Evolutionary conservation across 768 basidiomycete genomes (phyloP), one percentile per base, ranked within the genome.

Genomic region (Hebeloma cylindrosporum): DNA sequence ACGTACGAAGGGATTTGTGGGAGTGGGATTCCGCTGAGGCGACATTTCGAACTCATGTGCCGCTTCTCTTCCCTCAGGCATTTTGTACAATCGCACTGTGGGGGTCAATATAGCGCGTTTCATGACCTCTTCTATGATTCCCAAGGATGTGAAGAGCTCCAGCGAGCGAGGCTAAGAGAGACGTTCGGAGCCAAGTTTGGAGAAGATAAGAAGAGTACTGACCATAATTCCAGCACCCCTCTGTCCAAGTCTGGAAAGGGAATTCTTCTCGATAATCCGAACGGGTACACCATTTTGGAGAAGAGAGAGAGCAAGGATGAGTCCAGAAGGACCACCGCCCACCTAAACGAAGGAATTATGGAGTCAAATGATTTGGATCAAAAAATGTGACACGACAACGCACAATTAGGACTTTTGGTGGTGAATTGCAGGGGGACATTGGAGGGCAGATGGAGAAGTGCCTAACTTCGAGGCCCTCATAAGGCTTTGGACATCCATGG

Each of bases 181-280:
- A 31, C 18, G 26, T 5, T 7, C 14, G 9, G 27, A 22, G 13
- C 7, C 2, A 8, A 21, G 10, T n/a, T 31, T 2, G n/a, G 2
- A 21, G n/a, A 11, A 29, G 23, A 28, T 26, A 20, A 18, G 4
- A 5, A 35, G 26, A 17, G 11, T 20, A 21, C 61, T 26, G 29
- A 71, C 72, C 65, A 68, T 70, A 20, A 77, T 50, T 3, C 62
- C 72, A 3, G 59, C 60, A 3, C 65, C 67, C 2, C 74, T 67
- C 45, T 71, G 66, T 2, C 70, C 70, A 11, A 67, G 50, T 10
- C 58, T 64, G 7, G 66, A 62, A 0, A 60, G 39, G 0, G 61
- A 52, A 38, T 67, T 68, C 48, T 75, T 76, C 45, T 80, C 73
- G 34, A 81, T 72, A 20, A 82, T 69, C 14, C 76, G 72, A 5